Base-by-base conservation (phyloP, 495 filamentous ascomycete species). In the Aspergillus baeticus region DNA sequence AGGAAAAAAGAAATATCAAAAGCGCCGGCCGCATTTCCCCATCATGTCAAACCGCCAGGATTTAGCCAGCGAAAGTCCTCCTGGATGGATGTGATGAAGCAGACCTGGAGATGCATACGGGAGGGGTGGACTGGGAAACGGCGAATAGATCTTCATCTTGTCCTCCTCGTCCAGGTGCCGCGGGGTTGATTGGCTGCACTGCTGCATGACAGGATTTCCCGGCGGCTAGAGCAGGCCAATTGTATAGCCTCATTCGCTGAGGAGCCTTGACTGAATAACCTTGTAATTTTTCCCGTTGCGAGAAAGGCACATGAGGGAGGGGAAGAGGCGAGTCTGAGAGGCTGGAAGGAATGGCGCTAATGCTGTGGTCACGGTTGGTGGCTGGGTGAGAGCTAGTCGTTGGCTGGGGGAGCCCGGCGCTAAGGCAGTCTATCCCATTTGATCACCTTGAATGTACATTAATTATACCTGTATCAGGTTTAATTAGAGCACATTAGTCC, bases 1-100 rank as follows among this genome's bases (percentile, higher is more conserved):
- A 14, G 15, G 18, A 55, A 60, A 51, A 60, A n/a, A n/a, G 42
- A 42, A 56, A 54, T 33, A 60, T 11, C 50, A 49, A 57, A 52
- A 52, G 39, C 38, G 35, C 55, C 38, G 48, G 41, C 35, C 29
- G 23, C 34, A 47, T 7, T 20, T 46, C 34, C 37, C 36, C 18
- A 59, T 31, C 34, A 20, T 23, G 26, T 20, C 41, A 21, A 54
- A 31, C 35, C 41, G 51, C 15, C 15, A 46, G 41, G 51, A 54
- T 45, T 17, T 22, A 8, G 2, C 51, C 41, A 54, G 29, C 17
- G 41, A 54, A 11, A 43, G 31, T 39, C 13, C 20, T 45, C 42
- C 31, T 36, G 10, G 26, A n/a, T 54, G 35, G 51, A 55, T 55
- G 57, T 60, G 57, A 60, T 39, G 23, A 35, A 39, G 31, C 45